Base-by-base conservation (phyloP, 192 early-diverging fungal genomes). In the Gonapodya prolifera region DNA sequence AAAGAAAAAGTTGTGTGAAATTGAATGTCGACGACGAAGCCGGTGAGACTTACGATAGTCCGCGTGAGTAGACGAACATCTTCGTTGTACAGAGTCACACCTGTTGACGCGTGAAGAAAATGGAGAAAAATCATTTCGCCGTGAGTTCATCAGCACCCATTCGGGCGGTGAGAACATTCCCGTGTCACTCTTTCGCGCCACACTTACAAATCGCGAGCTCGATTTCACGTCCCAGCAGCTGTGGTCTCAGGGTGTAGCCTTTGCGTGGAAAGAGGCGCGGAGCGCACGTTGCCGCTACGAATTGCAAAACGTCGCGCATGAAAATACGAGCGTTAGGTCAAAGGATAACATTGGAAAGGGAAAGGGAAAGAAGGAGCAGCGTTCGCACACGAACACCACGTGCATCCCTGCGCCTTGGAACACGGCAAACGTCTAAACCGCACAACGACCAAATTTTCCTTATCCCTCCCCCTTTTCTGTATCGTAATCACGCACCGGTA, bases 221-320 rank as follows among this genome's bases (percentile, higher is more conserved):
- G 8, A 32, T 73, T 29, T 73, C 8, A 8, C 71, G 16, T 30
- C 71, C 71, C 2, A 73, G 71, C 16, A 73, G 16, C 71, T 32
- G 71, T 13, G 71, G 71, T 2, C 71, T 2, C 71, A 73, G 31
- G 31, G 71, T 73, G 31, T 73, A 73, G 18, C 71, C 71, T 18
- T 32, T 73, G 71, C 18, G 71, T 32, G 32, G 28, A 73, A 73
- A 73, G 18, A 95, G 88, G 80, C 95, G 89, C 1, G 96, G 91
- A 78, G 94, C 90, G 83, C 90, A 91, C 16, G 94, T 96, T 2
- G 90, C 93, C 1, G 96, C 93, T 0, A 95, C 97, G 86, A 98
- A 99, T 32, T 95, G 88, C 88, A 96, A n/a, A n/a, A n/a, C n/a
- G n/a, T n/a, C n/a, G n/a, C n/a, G n/a, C n/a, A n/a, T n/a, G n/a